Evolutionary conservation across 371 early-diverging fungal genomes (phyloP).

Genomic region (Mycotypha africana): DNA sequence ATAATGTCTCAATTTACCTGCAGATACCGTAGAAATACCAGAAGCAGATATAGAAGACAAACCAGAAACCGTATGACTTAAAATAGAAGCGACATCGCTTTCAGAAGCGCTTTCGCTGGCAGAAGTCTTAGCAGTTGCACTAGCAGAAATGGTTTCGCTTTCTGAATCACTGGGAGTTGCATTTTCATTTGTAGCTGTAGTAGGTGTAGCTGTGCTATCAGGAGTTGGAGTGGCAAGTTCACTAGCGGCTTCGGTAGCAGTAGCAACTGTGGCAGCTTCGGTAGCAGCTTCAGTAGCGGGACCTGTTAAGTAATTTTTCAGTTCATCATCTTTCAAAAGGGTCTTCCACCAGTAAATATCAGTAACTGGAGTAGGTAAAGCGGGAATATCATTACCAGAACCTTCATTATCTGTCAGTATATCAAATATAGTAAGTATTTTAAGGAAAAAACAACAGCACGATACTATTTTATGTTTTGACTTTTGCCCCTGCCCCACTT

Average conservation of each 20-base stretch:
- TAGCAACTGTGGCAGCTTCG: conserved; percentile 1
- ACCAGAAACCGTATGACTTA: not conserved
- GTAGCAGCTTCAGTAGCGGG: conserved; percentile 6
- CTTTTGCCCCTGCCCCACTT: not conserved
- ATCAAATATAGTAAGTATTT: too few species aligned
- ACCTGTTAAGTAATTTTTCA: conserved; percentile 13
- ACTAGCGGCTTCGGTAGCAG: not conserved
- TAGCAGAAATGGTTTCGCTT: not conserved
- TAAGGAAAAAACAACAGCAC: too few species aligned
- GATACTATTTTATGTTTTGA: not conserved
- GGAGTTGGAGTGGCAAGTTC: not conserved
- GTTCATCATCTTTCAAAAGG: conserved; percentile 9
- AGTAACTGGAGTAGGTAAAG: conserved; percentile 10
- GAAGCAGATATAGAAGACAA: not conserved
- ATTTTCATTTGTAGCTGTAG: not conserved
- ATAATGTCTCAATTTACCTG: conserved; percentile 1
- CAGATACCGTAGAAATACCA: not conserved
- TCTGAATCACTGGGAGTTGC: not conserved
- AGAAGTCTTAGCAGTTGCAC: not conserved
- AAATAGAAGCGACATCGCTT: not conserved
- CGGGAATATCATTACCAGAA: not conserved
- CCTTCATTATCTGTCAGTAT: too few species aligned
- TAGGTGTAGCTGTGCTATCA: not conserved
- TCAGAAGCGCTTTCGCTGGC: not conserved
- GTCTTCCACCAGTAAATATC: conserved; percentile 24